Evolutionary conservation across 2,329 filamentous ascomycete genomes (phyloP).

Genomic region (Monosporascus sp.): DNA sequence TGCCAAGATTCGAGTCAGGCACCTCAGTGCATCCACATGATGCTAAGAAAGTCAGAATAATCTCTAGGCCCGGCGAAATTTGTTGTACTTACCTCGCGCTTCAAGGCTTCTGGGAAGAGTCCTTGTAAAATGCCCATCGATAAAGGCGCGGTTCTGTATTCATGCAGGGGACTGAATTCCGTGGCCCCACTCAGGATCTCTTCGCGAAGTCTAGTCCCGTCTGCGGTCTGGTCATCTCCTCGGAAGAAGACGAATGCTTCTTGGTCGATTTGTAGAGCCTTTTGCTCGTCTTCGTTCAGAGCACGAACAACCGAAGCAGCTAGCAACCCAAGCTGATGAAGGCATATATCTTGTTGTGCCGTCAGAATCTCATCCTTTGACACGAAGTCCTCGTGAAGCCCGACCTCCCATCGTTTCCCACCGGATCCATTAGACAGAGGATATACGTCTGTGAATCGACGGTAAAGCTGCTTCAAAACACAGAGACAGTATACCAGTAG

Average conservation of each 20-base stretch:
- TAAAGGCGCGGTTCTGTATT: constrained; percentile 23
- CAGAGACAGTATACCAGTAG: constrained; percentile 21
- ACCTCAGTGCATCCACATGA: constrained; percentile 10
- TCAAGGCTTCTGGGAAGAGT: constrained; percentile 20
- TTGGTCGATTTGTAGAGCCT: constrained; percentile 13
- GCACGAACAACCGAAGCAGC: constrained; percentile 21
- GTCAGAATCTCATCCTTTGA: not conserved
- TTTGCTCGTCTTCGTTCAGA: constrained; percentile 21
- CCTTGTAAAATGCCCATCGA: constrained; percentile 26
- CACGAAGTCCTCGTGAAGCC: constrained; percentile 14
- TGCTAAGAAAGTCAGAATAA: constrained; percentile 11
- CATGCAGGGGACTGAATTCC: constrained; percentile 13
- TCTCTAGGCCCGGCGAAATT: not conserved
- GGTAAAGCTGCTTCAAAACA: constrained; percentile 24
- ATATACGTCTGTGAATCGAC: constrained; percentile 18
- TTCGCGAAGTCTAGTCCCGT: not conserved
- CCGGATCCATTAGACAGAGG: not conserved
- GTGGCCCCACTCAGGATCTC: not conserved
- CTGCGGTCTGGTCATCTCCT: constrained; percentile 1
- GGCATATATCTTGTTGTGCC: constrained; percentile 18
- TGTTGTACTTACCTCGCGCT: constrained; percentile 14
- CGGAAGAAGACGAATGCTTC: constrained; percentile 21
- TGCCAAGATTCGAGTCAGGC: constrained; percentile 12
- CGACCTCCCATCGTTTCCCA: constrained; percentile 1
- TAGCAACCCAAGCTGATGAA: constrained; percentile 22